Conservation (phyloP, 1,284 basidiomycete species). For the Afroboletus lepidellus region DNA sequence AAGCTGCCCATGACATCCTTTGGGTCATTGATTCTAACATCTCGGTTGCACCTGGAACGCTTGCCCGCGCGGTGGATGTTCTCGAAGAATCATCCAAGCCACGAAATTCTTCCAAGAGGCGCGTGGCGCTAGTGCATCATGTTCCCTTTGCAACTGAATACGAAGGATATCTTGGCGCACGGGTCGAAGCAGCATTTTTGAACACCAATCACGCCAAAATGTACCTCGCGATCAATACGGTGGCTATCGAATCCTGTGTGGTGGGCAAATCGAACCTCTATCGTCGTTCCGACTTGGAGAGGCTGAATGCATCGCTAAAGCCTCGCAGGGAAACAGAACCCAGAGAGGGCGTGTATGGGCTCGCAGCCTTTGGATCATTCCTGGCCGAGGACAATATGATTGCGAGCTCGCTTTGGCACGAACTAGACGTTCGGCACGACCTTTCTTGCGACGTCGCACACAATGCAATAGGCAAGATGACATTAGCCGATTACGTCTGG, state of each 20-base stretch:
- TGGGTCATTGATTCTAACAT: slow-evolving; percentile 98
- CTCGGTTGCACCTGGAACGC: slow-evolving; percentile 74
- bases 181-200: slow-evolving; percentile 91
- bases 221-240: slow-evolving; percentile 93
- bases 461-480: slow-evolving; percentile 87
- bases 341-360: slow-evolving; percentile 45
- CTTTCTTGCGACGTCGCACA: slow-evolving; percentile 85
- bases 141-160: slow-evolving; percentile 87
- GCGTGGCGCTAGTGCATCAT: slow-evolving; percentile 91
- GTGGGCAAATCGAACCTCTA: slow-evolving; percentile 97
- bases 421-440: slow-evolving; percentile 81
- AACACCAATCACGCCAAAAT: slow-evolving; percentile 99
- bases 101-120: slow-evolving; percentile 32
- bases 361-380: slow-evolving; percentile 81
- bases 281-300: slow-evolving; percentile 83
- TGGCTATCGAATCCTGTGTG: slow-evolving; percentile 91
- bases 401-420: slow-evolving; percentile 85
- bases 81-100: slow-evolving; percentile 43
- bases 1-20: slow-evolving; percentile 85
- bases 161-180: slow-evolving; percentile 69
- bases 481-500: slow-evolving; percentile 77
- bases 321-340: slow-evolving; percentile 36
- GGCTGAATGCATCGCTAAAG: slow-evolving; percentile 60
- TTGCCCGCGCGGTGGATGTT: slow-evolving; percentile 83
- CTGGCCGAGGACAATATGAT: slow-evolving; percentile 98